Evolutionary conservation across 2,329 filamentous ascomycete species (phyloP).

Genomic region (Colletotrichum neosansevieriae): DNA sequence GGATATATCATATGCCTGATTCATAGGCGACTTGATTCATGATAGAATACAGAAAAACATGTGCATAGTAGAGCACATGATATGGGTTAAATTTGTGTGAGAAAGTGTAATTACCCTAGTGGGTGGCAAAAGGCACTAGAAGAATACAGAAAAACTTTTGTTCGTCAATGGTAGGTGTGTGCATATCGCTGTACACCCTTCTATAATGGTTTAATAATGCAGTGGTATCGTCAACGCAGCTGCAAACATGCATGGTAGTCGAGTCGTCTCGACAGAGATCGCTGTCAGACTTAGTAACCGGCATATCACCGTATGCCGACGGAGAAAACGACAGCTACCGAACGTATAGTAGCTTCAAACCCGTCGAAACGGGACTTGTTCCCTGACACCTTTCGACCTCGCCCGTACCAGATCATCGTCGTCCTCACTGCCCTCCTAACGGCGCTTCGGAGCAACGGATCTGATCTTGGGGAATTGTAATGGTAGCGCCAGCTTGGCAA

Average conservation of each 20-base stretch:
- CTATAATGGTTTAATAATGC: conserved; percentile 4
- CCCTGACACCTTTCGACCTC: neutral
- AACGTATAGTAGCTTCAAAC: neutral
- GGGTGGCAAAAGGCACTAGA: too few relatives aligned
- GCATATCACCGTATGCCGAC: neutral
- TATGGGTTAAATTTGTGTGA: too few relatives aligned
- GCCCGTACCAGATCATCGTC: conserved; percentile 13
- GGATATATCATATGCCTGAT: neutral
- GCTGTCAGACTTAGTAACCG: too few relatives aligned
- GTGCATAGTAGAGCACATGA: too few relatives aligned
- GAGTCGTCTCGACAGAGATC: neutral
- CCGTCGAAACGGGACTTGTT: neutral
- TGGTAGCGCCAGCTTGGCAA: conserved; percentile 82
- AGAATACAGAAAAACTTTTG: neutral
- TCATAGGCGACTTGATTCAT: conserved; percentile 7
- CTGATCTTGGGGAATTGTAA: conserved; percentile 81
- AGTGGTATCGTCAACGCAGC: conserved; percentile 20
- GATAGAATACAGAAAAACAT: neutral
- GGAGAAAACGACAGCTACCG: neutral
- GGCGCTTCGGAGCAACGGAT: conserved; percentile 45
- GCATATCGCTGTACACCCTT: conserved; percentile 2
- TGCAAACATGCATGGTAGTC: neutral
- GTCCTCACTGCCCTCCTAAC: conserved; percentile 24
- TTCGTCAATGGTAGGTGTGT: neutral
- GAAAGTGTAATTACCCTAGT: too few relatives aligned